Conservation (phyloP, 768 basidiomycete genomes). For the Kwoniella botswanensis region DNA sequence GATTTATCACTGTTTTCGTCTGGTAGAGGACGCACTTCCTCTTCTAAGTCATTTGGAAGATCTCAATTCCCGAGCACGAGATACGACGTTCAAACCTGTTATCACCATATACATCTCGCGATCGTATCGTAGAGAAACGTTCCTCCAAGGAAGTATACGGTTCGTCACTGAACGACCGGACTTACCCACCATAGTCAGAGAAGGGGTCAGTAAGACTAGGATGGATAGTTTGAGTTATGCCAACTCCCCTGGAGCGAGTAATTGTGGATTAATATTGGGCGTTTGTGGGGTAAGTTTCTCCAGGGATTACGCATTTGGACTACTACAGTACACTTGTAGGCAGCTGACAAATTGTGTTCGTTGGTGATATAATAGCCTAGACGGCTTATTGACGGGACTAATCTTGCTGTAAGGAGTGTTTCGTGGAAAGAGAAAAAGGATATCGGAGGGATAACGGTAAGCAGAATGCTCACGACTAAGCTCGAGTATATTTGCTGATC, state of each 20-base stretch:
- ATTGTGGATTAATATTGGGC: conserved; percentile 12
- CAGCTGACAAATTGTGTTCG: background rate
- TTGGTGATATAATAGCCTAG: background rate
- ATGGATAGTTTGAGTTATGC: conserved; percentile 7
- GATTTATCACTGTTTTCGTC: no score
- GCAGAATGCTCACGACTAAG: background rate
- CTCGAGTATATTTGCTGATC: background rate
- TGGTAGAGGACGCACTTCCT: conserved; percentile 4
- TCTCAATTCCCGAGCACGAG: conserved; percentile 3
- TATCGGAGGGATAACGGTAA: conserved; percentile 14
- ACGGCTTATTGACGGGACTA: conserved; percentile 8
- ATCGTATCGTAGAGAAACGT: background rate
- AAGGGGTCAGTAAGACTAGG: background rate
- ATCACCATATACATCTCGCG: conserved; percentile 16
- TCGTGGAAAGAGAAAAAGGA: conserved; percentile 18
- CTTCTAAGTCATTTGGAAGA: conserved; percentile 6
- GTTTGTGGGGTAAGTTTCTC: conserved; percentile 8
- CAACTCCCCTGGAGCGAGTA: background rate
- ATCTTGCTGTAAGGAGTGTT: conserved; percentile 7
- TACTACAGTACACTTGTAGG: no score
- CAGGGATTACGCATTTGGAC: no score
- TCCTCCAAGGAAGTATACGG: conserved; percentile 1
- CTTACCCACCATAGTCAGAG: conserved; percentile 2
- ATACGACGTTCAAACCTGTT: background rate
- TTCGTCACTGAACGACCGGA: conserved; percentile 18